Evolutionary conservation across 1,284 basidiomycete species (phyloP).

Genomic region (Hymenochaete sp.): DNA sequence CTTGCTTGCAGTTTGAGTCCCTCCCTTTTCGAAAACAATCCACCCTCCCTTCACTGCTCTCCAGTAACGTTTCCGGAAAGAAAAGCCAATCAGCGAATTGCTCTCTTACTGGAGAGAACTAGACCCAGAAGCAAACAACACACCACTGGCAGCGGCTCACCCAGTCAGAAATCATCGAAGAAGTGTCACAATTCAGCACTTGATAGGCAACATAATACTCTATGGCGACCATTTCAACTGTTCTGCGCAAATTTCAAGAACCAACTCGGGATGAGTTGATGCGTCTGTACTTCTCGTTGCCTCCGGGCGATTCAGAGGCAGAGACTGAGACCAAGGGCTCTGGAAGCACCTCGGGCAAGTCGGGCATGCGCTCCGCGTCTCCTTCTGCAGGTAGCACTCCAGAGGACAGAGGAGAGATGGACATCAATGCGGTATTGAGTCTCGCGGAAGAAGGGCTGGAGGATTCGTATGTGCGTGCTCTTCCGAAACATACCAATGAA

Average conservation of each 20-base stretch:
- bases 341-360: constrained; percentile 15
- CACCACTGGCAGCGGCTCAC: no score
- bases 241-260: constrained; percentile 84
- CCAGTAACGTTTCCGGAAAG: no score
- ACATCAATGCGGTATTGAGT: constrained; percentile 85
- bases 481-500: neutral
- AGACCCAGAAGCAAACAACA: no score
- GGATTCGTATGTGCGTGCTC: constrained; percentile 80
- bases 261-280: constrained; percentile 79
- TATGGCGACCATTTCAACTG: constrained; percentile 76
- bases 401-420: constrained; percentile 51
- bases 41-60: no score
- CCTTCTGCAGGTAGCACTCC: constrained; percentile 24
- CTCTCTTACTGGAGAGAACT: no score
- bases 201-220: neutral
- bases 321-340: constrained; percentile 12
- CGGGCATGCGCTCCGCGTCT: constrained; percentile 1
- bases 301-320: constrained; percentile 28
- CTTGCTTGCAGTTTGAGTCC: no score
- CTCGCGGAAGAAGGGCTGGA: constrained; percentile 73
- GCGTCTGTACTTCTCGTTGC: constrained; percentile 79
- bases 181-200: no score
- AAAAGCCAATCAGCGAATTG: no score
- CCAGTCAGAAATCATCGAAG: no score
- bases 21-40: no score